Base-by-base conservation (phyloP, 2,329 filamentous ascomycete species). In the Trichoderma simmonsii region DNA sequence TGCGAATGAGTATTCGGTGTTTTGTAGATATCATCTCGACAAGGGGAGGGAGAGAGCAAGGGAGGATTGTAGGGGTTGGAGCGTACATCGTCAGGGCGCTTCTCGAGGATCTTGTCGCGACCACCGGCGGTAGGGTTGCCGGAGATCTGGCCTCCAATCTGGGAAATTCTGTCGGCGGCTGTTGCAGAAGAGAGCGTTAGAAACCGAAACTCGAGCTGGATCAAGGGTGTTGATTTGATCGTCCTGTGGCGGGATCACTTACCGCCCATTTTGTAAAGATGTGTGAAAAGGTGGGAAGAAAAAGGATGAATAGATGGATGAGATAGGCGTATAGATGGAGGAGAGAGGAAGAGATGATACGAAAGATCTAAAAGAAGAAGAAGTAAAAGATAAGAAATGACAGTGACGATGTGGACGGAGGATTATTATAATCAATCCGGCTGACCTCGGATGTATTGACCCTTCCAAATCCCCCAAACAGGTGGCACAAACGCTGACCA, bases 101-200 rank as follows among this genome's bases (percentile, higher is more conserved):
- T 92, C 81, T 91, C 83, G 57, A 92, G 85, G 61, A 92, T 82
- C 81, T 85, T 88, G 73, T 87, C 87, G 76, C 85, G 84, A 74
- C 83, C 83, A 73, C 83, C 82, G 64, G 84, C 82, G 74, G 84
- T 83, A 75, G 89, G 83, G 83, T 91, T 89, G 82, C 85, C 86
- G 74, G 88, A 86, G 78, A 91, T 82, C 85, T 91, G 89, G 84
- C 85, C 85, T 74, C 88, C 89, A 77, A 91, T 86, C 78, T 90
- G 88, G 67, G 85, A 83, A 73, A 90, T 82, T 82, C 88, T 83
- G 75, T 89, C 87, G 78, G 87, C 80, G 77, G 87, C 88, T 89
- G 77, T 26, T 8, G 36, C n/a, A 32, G 43, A 9, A n/a, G 2
- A 12, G 11, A 3, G 32, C 39, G 71, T 77, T 71, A 77, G 75